Conservation (phyloP, 2,329 filamentous ascomycete species). For the Diaporthe sp. region DNA sequence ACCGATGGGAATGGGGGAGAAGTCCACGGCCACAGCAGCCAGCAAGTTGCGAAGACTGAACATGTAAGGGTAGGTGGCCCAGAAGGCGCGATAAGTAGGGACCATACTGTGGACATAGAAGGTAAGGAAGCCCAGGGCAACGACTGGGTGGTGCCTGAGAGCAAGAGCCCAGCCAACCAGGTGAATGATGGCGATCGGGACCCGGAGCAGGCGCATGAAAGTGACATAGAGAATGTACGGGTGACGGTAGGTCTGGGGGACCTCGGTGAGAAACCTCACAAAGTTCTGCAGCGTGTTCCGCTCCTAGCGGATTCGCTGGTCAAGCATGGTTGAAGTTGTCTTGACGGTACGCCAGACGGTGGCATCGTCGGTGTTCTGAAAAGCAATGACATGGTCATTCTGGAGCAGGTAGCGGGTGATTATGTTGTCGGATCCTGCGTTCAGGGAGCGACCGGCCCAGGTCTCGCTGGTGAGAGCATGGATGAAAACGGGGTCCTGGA, state of each 20-base stretch:
- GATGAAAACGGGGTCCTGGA: slow-evolving; percentile 16
- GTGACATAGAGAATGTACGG: slow-evolving; percentile 23
- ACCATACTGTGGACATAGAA: slow-evolving; percentile 11
- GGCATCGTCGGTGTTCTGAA: slow-evolving; percentile 4
- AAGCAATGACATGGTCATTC: slow-evolving; percentile 2
- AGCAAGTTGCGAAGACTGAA: slow-evolving; percentile 12
- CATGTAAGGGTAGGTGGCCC: slow-evolving; percentile 29
- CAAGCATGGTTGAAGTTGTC: slow-evolving; percentile 24
- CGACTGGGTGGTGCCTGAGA: slow-evolving; percentile 1
- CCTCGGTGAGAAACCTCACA: slow-evolving; percentile 9
- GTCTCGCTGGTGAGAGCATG: slow-evolving; percentile 2
- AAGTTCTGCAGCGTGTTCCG: slow-evolving; percentile 32
- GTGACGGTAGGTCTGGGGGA: slow-evolving; percentile 28
- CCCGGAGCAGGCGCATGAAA: slow-evolving; percentile 6
- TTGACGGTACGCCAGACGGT: slow-evolving; percentile 31
- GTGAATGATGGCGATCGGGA: slow-evolving; percentile 18
- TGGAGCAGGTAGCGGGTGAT: slow-evolving; percentile 25
- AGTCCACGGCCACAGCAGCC: slow-evolving; percentile 25
- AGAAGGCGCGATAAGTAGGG: slow-evolving; percentile 20
- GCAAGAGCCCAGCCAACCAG: slow-evolving; percentile 16
- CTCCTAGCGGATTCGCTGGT: slow-evolving; percentile 35
- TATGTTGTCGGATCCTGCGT: slow-evolving; percentile 21
- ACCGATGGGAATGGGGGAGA: slow-evolving; percentile 13
- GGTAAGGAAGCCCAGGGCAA: slow-evolving; percentile 16
- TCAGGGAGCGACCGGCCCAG: slow-evolving; percentile 11